Evolutionary conservation across 1,284 basidiomycete genomes (phyloP), one percentile per base, ranked within the genome.

Genomic region (Coriolopsis trogii): DNA sequence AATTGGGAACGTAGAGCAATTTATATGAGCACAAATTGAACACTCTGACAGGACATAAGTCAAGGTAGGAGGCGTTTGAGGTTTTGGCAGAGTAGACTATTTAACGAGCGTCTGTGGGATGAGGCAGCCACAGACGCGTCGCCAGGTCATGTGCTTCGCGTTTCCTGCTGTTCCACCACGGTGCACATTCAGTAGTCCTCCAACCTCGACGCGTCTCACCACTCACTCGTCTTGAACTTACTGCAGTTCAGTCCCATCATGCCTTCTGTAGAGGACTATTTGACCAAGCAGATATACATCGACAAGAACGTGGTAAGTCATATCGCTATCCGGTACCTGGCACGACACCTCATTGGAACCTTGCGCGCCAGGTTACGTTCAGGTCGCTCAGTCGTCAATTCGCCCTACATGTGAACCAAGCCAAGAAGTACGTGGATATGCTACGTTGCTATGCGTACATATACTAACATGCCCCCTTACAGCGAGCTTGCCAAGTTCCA

Each of bases 371-470:
- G 88, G 86, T 91, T 51, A 90, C 89, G 5, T 91, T 81, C 66
- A 79, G 88, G 30, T 83, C 81, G 4, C 73, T 91, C 44, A 90
- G 88, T 63, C 78, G 86, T 55, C 79, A 79, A 39, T 76, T 88
- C 37, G 73, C 74, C 0, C 74, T 90, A 46, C 85, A 90, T 61
- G 87, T 90, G 58, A 87, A 89, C 63, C 68, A 70, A 29, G 88
- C 89, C 9, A 90, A 89, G 67, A 85, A 84, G 88, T 89, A 56
- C 63, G 80, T 51, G 1, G n/a, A n/a, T n/a, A 16, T 18, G 6
- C 34, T 24, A 6, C 7, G 18, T 3, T 39, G 18, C 3, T 38
- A 13, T 12, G 48, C 7, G 38, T 6, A 13, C 13, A 15, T 12
- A 6, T 29, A 20, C 42, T 39, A 46, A 37, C 41, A 36, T 28